phyloP scores from a whole-genome alignment of 2,329 filamentous ascomycete genomes.

The Samsoniella hepiali region DNA sequence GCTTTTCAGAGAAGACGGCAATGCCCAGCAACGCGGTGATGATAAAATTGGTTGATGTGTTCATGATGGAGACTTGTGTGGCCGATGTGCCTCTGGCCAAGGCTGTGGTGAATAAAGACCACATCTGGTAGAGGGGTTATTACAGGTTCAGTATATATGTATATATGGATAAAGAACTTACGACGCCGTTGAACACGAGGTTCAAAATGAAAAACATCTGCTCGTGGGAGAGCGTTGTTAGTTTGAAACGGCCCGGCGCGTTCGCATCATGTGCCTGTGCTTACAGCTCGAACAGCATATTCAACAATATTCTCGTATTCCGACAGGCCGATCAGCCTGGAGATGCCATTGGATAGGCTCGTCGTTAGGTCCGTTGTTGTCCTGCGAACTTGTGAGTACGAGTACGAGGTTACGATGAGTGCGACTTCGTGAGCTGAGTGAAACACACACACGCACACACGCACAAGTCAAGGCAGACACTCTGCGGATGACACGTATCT shows the following conservation, averaged over 20 bases:
- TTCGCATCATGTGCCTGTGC: conserved; percentile 24
- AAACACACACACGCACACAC: too few relatives aligned
- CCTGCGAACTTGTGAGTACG: conserved; percentile 30
- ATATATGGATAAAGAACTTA: conserved; percentile 34
- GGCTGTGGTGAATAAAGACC: conserved; percentile 76
- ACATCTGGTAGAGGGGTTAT: conserved; percentile 54
- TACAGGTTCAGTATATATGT: neutral
- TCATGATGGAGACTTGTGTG: conserved; percentile 77
- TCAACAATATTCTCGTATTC: conserved; percentile 44
- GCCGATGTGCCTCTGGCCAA: conserved; percentile 72
- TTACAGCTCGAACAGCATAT: conserved; percentile 46
- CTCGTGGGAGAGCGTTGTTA: conserved; percentile 17
- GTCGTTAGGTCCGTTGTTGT: conserved; percentile 56
- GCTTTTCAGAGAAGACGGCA: conserved; percentile 65
- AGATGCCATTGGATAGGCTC: conserved; percentile 44
- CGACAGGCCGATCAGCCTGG: conserved; percentile 42
- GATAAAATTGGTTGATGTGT: conserved; percentile 79
- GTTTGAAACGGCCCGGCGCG: neutral
- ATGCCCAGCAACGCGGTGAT: conserved; percentile 70
- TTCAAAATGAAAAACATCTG: conserved; percentile 74
- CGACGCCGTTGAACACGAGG: conserved; percentile 68
- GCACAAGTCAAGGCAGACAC: too few relatives aligned
- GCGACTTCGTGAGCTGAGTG: too few relatives aligned
- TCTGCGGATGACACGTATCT: too few relatives aligned
- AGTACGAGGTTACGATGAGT: too few relatives aligned